A percentile compares a stretch with the other conserved stretches of the same genome.
Conservation (phyloP, 2,329 filamentous ascomycete genomes). For the Boeremia lycopersici region DNA sequence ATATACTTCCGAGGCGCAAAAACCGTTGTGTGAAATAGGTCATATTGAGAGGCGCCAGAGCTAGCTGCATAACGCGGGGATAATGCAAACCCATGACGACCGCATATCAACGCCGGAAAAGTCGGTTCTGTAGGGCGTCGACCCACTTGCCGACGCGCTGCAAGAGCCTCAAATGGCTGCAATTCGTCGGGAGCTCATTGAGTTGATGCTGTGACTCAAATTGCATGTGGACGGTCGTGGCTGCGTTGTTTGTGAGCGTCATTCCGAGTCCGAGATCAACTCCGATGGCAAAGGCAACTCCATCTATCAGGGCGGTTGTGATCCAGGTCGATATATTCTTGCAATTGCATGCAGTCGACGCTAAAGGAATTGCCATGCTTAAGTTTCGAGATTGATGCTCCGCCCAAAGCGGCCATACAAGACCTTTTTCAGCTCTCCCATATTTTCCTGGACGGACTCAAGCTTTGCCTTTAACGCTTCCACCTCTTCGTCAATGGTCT, state of each 20-base stretch:
- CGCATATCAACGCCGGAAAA: conserved; percentile 8
- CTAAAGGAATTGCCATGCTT: conserved; percentile 3
- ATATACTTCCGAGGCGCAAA: conserved; percentile 19
- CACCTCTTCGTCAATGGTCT: conserved; percentile 78
- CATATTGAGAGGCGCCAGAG: conserved; percentile 18
- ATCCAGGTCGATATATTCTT: background rate
- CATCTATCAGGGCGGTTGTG: background rate
- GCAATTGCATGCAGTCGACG: background rate
- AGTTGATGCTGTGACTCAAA: conserved; percentile 10
- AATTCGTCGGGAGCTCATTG: conserved; percentile 2
- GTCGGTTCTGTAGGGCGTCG: conserved; percentile 12
- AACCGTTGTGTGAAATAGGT: conserved; percentile 6
- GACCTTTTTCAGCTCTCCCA: conserved; percentile 87
- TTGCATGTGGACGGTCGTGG: background rate
- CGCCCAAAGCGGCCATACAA: conserved; percentile 94
- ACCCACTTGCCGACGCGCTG: conserved; percentile 12
- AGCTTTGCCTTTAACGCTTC: conserved; percentile 77
- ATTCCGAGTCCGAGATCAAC: conserved; percentile 15
- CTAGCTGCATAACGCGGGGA: conserved; percentile 20
- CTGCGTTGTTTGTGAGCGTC: background rate
- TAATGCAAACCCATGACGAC: conserved; percentile 18
- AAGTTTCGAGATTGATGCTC: conserved; percentile 96
- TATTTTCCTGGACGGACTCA: conserved; percentile 76
- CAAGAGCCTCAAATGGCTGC: conserved; percentile 7
- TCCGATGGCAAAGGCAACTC: conserved; percentile 10